Conservation (phyloP, 78 protist genomes). For the Protostelium mycophagum region DNA sequence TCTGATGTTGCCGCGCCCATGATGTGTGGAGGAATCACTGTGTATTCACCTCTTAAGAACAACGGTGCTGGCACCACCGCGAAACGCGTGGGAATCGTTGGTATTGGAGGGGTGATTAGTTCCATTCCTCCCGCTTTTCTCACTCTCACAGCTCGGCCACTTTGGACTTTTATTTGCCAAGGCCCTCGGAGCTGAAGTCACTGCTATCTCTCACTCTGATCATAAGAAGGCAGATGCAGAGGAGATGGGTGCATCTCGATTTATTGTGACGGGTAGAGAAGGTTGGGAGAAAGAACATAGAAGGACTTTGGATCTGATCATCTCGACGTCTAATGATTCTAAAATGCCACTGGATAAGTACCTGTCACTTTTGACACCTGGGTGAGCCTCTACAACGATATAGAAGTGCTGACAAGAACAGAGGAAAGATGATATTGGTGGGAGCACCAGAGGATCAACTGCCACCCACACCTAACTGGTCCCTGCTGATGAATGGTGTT, state of each 20-base stretch:
- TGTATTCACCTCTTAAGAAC: neutral
- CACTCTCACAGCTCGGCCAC: neutral
- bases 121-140: neutral
- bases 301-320: neutral
- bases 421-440: neutral
- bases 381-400: too few relatives aligned
- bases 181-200: neutral
- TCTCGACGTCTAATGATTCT: neutral
- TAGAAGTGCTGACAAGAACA: too few relatives aligned
- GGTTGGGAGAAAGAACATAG: neutral
- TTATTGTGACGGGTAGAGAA: neutral
- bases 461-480: neutral
- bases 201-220: neutral
- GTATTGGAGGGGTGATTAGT: neutral
- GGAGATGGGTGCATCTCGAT: neutral
- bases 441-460: neutral
- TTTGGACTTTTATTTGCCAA: neutral
- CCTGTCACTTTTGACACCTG: neutral
- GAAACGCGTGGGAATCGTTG: neutral
- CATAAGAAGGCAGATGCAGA: neutral
- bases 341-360: neutral
- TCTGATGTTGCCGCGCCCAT: neutral
- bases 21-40: neutral
- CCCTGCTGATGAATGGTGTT: neutral
- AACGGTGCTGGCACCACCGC: neutral